Evolutionary conservation across 768 basidiomycete species (phyloP).

Genomic region (Paxillus ammoniavirescens): DNA sequence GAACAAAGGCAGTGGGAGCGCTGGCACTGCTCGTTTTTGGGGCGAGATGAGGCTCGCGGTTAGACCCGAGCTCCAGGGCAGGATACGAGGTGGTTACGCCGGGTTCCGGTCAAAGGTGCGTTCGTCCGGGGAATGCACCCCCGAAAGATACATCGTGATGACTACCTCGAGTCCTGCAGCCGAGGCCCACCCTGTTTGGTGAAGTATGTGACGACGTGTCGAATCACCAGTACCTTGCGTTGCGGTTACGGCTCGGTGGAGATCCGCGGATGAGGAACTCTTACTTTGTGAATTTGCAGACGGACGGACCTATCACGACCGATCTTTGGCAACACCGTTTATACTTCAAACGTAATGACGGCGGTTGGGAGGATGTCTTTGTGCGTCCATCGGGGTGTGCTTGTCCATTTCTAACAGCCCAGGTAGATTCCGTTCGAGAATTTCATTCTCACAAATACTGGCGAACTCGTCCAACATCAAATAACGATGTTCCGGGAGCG

Average conservation of each 20-base stretch:
- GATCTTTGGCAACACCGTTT: slow-evolving; percentile 96
- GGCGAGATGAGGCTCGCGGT: slow-evolving; percentile 76
- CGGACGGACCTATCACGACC: slow-evolving; percentile 73
- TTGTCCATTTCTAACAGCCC: slow-evolving; percentile 4
- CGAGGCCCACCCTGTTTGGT: slow-evolving; percentile 83
- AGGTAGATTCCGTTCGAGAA: slow-evolving; percentile 75
- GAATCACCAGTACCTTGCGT: slow-evolving; percentile 72
- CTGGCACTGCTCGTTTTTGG: slow-evolving; percentile 69
- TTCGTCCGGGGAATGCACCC: background rate
- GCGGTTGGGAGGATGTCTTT: slow-evolving; percentile 79
- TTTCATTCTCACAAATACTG: slow-evolving; percentile 74
- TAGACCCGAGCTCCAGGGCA: slow-evolving; percentile 60
- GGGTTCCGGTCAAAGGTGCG: slow-evolving; percentile 84
- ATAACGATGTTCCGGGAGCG: slow-evolving; percentile 74
- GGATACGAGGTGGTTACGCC: slow-evolving; percentile 83
- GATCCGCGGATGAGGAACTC: slow-evolving; percentile 73
- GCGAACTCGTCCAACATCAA: slow-evolving; percentile 66
- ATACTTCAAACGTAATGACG: slow-evolving; percentile 65
- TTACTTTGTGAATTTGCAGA: slow-evolving; percentile 95
- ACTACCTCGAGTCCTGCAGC: slow-evolving; percentile 35
- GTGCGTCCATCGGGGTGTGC: slow-evolving; percentile 42
- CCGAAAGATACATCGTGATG: background rate
- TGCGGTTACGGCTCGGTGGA: slow-evolving; percentile 78
- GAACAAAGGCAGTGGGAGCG: slow-evolving; percentile 44
- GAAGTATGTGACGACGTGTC: slow-evolving; percentile 83